These are phyloP conservation scores for Trichoderma koningiopsis DNA, from an alignment of 2,329 filamentous ascomycete species.

Conservation along the genomic window DNA sequence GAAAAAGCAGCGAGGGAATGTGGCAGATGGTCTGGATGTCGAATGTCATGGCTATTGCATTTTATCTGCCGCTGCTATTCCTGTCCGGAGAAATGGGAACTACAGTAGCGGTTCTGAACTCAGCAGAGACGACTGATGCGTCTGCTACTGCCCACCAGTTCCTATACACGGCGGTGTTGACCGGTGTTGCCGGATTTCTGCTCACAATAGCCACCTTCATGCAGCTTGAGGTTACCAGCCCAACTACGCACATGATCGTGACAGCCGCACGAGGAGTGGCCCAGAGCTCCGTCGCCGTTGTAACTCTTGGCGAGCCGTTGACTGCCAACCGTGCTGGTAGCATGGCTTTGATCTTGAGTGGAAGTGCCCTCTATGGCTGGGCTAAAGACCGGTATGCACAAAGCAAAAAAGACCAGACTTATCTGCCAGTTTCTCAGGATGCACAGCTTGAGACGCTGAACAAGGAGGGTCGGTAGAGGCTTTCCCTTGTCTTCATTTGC, in stretches of 20 bases:
- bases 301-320: slow-evolving; percentile 10
- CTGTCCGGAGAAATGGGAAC: slow-evolving; percentile 13
- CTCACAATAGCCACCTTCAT: slow-evolving; percentile 21
- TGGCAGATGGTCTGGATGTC: slow-evolving; percentile 24
- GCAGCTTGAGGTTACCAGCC: slow-evolving; percentile 21
- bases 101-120: slow-evolving; percentile 1
- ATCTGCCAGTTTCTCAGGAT: slow-evolving; percentile 21
- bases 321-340: slow-evolving; percentile 17
- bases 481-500: neutral
- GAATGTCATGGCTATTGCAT: slow-evolving; percentile 17
- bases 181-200: slow-evolving; percentile 14
- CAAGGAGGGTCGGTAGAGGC: neutral
- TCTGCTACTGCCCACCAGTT: slow-evolving; percentile 14
- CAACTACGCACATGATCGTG: slow-evolving; percentile 22
- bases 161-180: slow-evolving; percentile 8
- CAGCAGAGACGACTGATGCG: neutral
- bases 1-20: slow-evolving; percentile 21
- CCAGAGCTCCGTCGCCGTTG: slow-evolving; percentile 8
- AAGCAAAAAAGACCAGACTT: slow-evolving; percentile 5
- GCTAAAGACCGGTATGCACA: slow-evolving; percentile 17
- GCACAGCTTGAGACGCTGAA: neutral
- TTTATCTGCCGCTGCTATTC: slow-evolving; percentile 3
- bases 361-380: slow-evolving; percentile 19
- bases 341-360: slow-evolving; percentile 17
- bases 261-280: slow-evolving; percentile 18